Percentiles rank a stretch among this genome's conserved stretches.
These are phyloP conservation scores for Carex myosuroides DNA, from an alignment of 176 grass and related monocot genomes.

Conservation along the genomic window DNA sequence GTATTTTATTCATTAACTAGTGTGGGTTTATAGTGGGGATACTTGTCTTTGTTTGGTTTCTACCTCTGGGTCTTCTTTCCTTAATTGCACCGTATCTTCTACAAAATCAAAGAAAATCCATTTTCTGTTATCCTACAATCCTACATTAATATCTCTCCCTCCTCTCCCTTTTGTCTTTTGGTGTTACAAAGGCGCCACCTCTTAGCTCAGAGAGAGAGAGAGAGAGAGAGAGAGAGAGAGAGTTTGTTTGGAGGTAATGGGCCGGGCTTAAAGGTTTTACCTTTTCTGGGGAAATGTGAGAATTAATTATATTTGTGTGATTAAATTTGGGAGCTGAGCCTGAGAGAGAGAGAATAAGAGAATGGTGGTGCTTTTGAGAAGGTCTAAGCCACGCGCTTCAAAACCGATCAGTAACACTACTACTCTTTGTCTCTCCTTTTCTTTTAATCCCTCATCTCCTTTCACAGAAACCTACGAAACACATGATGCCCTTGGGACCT, in stretches of 20 bases:
- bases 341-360: not conserved
- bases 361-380: constrained; percentile 78
- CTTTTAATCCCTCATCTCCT: not conserved
- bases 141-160: not conserved
- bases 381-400: constrained; percentile 38
- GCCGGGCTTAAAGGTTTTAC: not conserved
- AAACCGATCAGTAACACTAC: not conserved
- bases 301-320: not conserved
- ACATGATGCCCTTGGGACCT: constrained; percentile 31
- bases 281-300: not conserved
- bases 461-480: constrained; percentile 33
- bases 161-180: not conserved
- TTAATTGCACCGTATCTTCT: constrained; percentile 25
- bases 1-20: not conserved
- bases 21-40: constrained; percentile 1
- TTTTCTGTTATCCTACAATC: not conserved
- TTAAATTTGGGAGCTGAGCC: constrained; percentile 24
- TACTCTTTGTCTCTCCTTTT: constrained; percentile 6
- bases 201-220: not conserved
- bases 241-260: not conserved
- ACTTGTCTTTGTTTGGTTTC: not conserved
- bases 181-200: not conserved
- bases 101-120: constrained; percentile 17
- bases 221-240: not conserved
- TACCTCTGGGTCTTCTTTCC: not conserved